Conservation (phyloP, 768 basidiomycete genomes). For the Tephrocybe sp. region DNA sequence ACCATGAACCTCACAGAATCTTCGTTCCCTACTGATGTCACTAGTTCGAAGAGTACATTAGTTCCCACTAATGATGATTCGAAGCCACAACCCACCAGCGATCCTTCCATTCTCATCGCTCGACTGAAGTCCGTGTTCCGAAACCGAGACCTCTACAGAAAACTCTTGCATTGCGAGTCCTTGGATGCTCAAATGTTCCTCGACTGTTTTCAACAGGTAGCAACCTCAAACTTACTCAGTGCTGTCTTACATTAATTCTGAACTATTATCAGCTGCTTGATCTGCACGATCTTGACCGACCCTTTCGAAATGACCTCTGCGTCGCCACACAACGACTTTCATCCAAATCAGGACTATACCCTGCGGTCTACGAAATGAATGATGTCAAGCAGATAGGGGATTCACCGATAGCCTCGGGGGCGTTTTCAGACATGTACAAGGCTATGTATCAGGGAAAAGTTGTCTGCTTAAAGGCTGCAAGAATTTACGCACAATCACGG, state of each 20-base stretch:
- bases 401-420: not conserved
- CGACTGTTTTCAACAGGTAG: not conserved
- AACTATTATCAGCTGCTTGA: not conserved
- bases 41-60: no score
- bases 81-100: no score
- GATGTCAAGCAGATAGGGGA: not conserved
- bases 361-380: not conserved
- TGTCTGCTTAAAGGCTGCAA: slow-evolving; percentile 6
- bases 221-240: not conserved
- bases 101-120: no score
- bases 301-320: not conserved
- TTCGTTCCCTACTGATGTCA: no score
- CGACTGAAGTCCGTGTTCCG: no score
- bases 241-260: not conserved
- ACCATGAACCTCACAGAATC: no score
- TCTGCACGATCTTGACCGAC: not conserved
- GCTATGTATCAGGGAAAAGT: not conserved
- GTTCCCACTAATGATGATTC: no score
- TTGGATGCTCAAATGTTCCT: not conserved
- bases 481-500: no score
- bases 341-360: not conserved
- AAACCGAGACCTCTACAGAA: not conserved
- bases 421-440: slow-evolving; percentile 1
- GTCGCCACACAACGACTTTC: not conserved
- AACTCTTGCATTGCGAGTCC: not conserved